phyloP scores from a whole-genome alignment of 164 flowering plant genomes.

The Aristolochia californica region DNA sequence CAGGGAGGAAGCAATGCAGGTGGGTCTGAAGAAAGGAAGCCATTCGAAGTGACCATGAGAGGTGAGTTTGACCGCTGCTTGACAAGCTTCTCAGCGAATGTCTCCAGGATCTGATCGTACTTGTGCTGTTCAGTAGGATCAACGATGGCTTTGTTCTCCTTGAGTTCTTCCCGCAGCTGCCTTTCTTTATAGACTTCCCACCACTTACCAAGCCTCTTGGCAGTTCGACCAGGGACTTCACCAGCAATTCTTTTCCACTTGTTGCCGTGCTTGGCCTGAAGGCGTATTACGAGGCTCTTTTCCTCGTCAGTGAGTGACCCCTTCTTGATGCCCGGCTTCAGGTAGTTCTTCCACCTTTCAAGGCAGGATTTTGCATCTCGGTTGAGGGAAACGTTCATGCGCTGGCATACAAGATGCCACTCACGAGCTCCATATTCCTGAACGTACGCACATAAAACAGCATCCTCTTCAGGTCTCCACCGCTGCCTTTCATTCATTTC shows the following conservation, averaged over 20 bases:
- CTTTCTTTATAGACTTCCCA: slow-evolving; percentile 49
- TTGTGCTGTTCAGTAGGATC: slow-evolving; percentile 11
- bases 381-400: slow-evolving; percentile 28
- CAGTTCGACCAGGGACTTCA: slow-evolving; percentile 40
- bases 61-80: slow-evolving; percentile 37
- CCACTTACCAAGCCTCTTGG: slow-evolving; percentile 45
- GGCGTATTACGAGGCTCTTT: slow-evolving; percentile 30
- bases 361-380: slow-evolving; percentile 40
- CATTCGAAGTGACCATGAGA: slow-evolving; percentile 65
- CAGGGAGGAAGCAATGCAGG: slow-evolving; percentile 64
- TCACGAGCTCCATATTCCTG: slow-evolving; percentile 38
- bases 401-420: slow-evolving; percentile 39
- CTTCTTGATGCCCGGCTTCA: slow-evolving; percentile 40
- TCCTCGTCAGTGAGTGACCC: slow-evolving; percentile 34
- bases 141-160: not conserved
- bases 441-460: slow-evolving; percentile 34
- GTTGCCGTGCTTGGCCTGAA: slow-evolving; percentile 42
- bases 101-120: slow-evolving; percentile 75
- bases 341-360: slow-evolving; percentile 47
- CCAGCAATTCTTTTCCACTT: slow-evolving; percentile 44
- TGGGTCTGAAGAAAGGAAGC: slow-evolving; percentile 43
- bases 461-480: slow-evolving; percentile 43
- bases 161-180: slow-evolving; percentile 18
- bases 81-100: slow-evolving; percentile 80
- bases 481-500: slow-evolving; percentile 44